Evolutionary conservation across 192 early-diverging fungal genomes (phyloP).

Genomic region (Pilaira anomala): DNA sequence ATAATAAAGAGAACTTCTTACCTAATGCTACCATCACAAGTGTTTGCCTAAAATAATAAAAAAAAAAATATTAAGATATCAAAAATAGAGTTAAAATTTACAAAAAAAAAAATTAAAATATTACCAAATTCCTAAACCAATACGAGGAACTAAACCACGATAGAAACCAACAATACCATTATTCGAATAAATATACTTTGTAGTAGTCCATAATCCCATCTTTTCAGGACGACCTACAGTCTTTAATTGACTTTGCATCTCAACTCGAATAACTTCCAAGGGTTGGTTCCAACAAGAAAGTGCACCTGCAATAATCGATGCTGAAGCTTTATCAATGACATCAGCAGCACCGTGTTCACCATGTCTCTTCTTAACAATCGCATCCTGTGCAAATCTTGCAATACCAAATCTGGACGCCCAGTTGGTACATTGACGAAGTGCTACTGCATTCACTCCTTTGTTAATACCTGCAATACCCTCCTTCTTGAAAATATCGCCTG

Average conservation of each 20-base stretch:
- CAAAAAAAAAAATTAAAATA: too few species aligned
- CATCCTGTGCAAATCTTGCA: slow-evolving; percentile 69
- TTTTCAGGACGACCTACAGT: slow-evolving; percentile 84
- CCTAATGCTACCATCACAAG: slow-evolving; percentile 90
- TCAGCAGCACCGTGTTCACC: slow-evolving; percentile 37
- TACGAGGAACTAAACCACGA: slow-evolving; percentile 77
- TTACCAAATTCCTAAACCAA: slow-evolving; percentile 74
- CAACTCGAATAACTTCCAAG: slow-evolving; percentile 97
- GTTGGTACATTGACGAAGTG: slow-evolving; percentile 95
- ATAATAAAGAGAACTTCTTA: slow-evolving; percentile 8
- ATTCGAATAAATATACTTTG: slow-evolving; percentile 87
- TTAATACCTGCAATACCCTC: slow-evolving; percentile 97
- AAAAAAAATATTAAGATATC: too few species aligned
- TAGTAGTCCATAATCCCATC: slow-evolving; percentile 79
- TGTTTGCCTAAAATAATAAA: slow-evolving; percentile 31
- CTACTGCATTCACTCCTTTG: slow-evolving; percentile 99
- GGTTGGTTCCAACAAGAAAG: slow-evolving; percentile 98
- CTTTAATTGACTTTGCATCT: slow-evolving; percentile 97
- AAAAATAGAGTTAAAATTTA: too few species aligned
- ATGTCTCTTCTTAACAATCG: slow-evolving; percentile 56
- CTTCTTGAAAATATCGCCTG: slow-evolving; percentile 82
- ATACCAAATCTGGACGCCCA: slow-evolving; percentile 97
- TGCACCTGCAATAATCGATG: slow-evolving; percentile 85
- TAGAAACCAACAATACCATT: slow-evolving; percentile 93
- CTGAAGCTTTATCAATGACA: slow-evolving; percentile 58